Evolutionary conservation across 306 rosid genomes (phyloP).

Genomic region (Mucuna pruriens): DNA sequence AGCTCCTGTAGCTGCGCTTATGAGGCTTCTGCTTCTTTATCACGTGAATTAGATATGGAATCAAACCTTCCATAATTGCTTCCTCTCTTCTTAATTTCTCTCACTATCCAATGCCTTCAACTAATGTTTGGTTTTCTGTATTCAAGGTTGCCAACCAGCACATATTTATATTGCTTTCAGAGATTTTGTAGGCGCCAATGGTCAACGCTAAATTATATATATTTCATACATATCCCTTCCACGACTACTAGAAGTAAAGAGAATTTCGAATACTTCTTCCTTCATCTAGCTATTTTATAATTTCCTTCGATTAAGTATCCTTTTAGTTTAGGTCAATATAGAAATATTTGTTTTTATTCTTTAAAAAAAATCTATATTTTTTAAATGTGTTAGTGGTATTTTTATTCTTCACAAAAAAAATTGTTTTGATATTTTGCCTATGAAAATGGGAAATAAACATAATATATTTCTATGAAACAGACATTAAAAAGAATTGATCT

Average conservation of each 20-base stretch:
- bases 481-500: too few relatives aligned
- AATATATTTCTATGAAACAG: too few relatives aligned
- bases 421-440: too few relatives aligned
- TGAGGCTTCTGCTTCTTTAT: conserved; percentile 67
- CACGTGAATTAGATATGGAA: conserved; percentile 76
- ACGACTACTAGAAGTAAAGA: not conserved
- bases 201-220: conserved; percentile 21
- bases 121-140: not conserved
- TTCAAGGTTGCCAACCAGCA: not conserved
- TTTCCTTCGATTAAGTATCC: too few relatives aligned
- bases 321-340: not conserved
- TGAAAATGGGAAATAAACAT: too few relatives aligned
- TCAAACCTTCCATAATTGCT: conserved; percentile 74
- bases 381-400: too few relatives aligned
- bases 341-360: too few relatives aligned
- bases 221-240: conserved; percentile 36
- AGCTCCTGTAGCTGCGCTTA: conserved; percentile 43
- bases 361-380: too few relatives aligned
- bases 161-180: conserved; percentile 31
- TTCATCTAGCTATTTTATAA: too few relatives aligned
- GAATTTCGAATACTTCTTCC: not conserved
- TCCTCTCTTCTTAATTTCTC: conserved; percentile 15
- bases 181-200: not conserved
- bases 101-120: conserved; percentile 18
- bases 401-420: too few relatives aligned